Conservation (phyloP, 2,329 filamentous ascomycete genomes). For the Phoma sp. region DNA sequence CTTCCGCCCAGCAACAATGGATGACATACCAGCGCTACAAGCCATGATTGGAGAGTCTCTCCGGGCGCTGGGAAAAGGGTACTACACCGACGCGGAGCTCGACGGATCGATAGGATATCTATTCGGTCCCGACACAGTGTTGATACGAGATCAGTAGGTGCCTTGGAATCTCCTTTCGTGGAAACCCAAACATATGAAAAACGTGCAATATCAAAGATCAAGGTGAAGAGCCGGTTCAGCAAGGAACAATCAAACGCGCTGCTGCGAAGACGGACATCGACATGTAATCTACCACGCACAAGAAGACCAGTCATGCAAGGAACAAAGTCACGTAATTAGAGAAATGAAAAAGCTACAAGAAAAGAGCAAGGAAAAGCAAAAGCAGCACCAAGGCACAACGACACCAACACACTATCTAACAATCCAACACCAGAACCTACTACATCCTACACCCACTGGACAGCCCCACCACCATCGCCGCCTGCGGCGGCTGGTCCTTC, state of each 20-base stretch:
- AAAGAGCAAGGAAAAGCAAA: too few relatives aligned
- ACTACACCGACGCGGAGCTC: conserved; percentile 43
- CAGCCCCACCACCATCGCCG: conserved; percentile 32
- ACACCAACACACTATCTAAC: neutral
- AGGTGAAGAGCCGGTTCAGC: neutral
- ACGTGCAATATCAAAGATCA: neutral
- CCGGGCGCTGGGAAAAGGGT: conserved; percentile 31
- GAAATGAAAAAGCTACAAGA: neutral
- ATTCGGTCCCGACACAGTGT: conserved; percentile 45
- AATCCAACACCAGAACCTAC: conserved; percentile 31
- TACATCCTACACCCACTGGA: conserved; percentile 40
- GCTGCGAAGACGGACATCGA: neutral
- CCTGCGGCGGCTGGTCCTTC: conserved; percentile 48
- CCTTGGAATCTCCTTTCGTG: neutral
- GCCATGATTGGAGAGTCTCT: conserved; percentile 39
- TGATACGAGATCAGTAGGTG: conserved; percentile 38
- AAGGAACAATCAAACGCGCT: neutral
- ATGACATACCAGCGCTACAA: conserved; percentile 41
- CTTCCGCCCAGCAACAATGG: conserved; percentile 37
- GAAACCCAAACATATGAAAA: neutral
- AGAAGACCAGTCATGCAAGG: neutral
- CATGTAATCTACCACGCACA: too few relatives aligned
- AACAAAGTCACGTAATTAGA: neutral
- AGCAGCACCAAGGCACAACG: too few relatives aligned
- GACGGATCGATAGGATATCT: conserved; percentile 47